Conservation (phyloP, 306 rosid genomes). For the Quercus aquifolioides region DNA sequence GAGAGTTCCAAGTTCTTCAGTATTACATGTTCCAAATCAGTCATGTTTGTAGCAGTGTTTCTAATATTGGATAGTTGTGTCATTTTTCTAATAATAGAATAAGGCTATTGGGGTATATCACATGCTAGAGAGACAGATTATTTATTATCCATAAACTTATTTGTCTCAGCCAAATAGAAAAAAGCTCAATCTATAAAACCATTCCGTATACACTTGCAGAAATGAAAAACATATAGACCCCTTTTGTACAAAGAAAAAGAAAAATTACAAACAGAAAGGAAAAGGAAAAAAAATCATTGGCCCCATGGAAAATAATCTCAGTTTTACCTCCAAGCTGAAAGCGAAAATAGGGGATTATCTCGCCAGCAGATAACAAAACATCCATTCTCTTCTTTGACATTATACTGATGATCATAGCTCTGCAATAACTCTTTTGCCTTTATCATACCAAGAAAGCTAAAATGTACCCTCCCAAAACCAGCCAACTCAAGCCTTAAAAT, state of each 20-base stretch:
- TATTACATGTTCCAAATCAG: not conserved
- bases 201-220: constrained; percentile 9
- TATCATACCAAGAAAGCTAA: constrained; percentile 50
- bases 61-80: not conserved
- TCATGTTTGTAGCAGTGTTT: not conserved
- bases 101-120: not conserved
- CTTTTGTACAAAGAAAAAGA: constrained; percentile 29
- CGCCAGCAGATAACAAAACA: constrained; percentile 61
- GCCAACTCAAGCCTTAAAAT: constrained; percentile 52
- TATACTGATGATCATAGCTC: constrained; percentile 50
- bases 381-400: constrained; percentile 44
- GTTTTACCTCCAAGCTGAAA: constrained; percentile 65
- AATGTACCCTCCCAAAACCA: constrained; percentile 56
- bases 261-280: not conserved
- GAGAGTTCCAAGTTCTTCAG: not conserved
- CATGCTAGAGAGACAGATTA: not conserved
- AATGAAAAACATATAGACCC: not conserved
- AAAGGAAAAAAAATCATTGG: constrained; percentile 13
- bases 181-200: not conserved
- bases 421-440: constrained; percentile 50
- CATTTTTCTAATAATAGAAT: not conserved
- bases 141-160: not conserved
- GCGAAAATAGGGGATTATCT: constrained; percentile 56
- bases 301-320: constrained; percentile 8
- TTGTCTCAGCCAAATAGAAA: not conserved